Evolutionary conservation across 2,329 filamentous ascomycete species (phyloP).

Genomic region (Colletotrichum tanaceti): DNA sequence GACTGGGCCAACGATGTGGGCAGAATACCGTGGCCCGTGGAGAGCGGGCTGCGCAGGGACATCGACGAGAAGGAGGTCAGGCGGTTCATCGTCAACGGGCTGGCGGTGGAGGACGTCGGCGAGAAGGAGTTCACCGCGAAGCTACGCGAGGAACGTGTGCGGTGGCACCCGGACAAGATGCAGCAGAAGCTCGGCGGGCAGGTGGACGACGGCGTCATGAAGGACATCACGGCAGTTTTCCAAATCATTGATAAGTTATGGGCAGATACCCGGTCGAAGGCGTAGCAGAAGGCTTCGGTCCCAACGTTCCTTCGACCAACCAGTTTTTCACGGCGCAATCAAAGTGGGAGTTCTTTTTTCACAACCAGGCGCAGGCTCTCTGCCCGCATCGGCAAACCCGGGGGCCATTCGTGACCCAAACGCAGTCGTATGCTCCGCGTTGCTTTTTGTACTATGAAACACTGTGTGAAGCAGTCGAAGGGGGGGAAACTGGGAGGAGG

Average conservation of each 20-base stretch:
- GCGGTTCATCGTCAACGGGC: slow-evolving; percentile 71
- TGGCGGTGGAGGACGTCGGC: slow-evolving; percentile 56
- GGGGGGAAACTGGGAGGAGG: neutral
- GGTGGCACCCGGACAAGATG: slow-evolving; percentile 98
- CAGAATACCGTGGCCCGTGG: slow-evolving; percentile 78
- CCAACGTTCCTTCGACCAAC: slow-evolving; percentile 9
- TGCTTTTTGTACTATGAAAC: slow-evolving; percentile 35
- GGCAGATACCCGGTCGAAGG: slow-evolving; percentile 65
- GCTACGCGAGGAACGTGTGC: slow-evolving; percentile 86
- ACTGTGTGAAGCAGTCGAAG: slow-evolving; percentile 15
- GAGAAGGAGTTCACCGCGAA: slow-evolving; percentile 59
- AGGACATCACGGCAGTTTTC: slow-evolving; percentile 87
- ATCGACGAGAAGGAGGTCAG: slow-evolving; percentile 71
- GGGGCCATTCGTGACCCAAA: neutral
- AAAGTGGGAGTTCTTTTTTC: neutral
- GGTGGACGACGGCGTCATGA: slow-evolving; percentile 78
- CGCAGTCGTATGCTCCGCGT: slow-evolving; percentile 10
- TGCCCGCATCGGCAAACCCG: neutral
- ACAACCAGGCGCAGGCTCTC: neutral
- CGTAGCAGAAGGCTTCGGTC: slow-evolving; percentile 4
- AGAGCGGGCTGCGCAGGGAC: slow-evolving; percentile 67
- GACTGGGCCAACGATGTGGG: slow-evolving; percentile 58
- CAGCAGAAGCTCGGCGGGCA: slow-evolving; percentile 85
- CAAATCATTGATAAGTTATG: slow-evolving; percentile 88
- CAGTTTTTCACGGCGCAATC: slow-evolving; percentile 26